Percentiles rank a stretch among this genome's conserved stretches.
These are phyloP conservation scores for Macadamia tetraphylla DNA, from an alignment of 164 flowering plant species.

Conservation along the genomic window DNA sequence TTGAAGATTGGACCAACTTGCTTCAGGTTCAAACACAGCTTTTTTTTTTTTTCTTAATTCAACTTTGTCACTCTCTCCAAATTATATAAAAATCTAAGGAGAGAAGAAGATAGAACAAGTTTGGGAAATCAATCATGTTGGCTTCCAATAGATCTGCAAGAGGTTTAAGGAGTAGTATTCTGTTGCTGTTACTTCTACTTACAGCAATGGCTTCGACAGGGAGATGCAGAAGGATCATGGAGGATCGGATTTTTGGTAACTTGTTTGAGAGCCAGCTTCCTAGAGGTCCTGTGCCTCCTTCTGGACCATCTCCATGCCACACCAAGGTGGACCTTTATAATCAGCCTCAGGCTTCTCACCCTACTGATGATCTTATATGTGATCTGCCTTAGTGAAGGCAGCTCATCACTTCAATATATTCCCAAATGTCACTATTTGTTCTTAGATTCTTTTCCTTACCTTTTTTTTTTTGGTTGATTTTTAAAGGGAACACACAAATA, in stretches of 20 bases:
- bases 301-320: constrained; percentile 44
- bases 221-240: not conserved
- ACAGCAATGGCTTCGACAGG: not conserved
- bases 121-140: not conserved
- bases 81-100: not conserved
- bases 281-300: constrained; percentile 46
- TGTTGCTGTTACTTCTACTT: not conserved
- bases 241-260: not conserved
- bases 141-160: not conserved
- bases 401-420: too few species aligned
- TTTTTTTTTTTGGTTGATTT: too few species aligned
- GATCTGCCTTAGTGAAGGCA: not conserved
- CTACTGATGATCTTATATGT: constrained; percentile 9
- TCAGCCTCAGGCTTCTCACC: not conserved
- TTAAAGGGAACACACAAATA: too few species aligned
- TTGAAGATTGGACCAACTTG: too few species aligned
- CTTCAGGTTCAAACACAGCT: too few species aligned
- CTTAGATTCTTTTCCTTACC: too few species aligned
- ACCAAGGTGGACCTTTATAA: constrained; percentile 15
- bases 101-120: too few species aligned
- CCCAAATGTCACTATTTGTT: too few species aligned
- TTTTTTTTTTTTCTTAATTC: too few species aligned
- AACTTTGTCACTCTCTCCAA: too few species aligned
- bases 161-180: not conserved
- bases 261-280: constrained; percentile 23